These are phyloP conservation scores for Pyrenochaeta sp. DNA, from an alignment of 2,329 filamentous ascomycete genomes.

Conservation along the genomic window DNA sequence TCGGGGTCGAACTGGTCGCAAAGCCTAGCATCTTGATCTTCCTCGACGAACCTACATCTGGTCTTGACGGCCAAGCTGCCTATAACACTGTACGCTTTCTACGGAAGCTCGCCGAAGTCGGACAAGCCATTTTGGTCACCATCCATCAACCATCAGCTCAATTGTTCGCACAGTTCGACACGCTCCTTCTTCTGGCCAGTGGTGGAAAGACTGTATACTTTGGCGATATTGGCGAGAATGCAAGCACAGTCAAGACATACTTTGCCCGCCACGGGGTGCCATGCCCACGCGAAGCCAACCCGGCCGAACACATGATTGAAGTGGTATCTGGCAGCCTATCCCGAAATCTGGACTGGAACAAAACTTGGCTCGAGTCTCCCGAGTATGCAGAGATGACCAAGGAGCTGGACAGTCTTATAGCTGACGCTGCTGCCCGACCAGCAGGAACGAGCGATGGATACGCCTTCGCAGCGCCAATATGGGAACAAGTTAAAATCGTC, in stretches of 20 bases:
- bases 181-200: conserved; percentile 75
- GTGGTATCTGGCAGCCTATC: conserved; percentile 59
- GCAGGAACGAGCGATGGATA: conserved; percentile 37
- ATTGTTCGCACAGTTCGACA: conserved; percentile 83
- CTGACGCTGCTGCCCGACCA: conserved; percentile 48
- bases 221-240: conserved; percentile 78
- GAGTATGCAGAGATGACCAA: conserved; percentile 42
- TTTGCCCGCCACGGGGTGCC: conserved; percentile 61
- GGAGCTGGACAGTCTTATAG: conserved; percentile 50
- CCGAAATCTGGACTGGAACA: conserved; percentile 50
- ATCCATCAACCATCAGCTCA: conserved; percentile 86
- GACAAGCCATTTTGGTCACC: conserved; percentile 84
- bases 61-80: conserved; percentile 73
- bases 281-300: conserved; percentile 59
- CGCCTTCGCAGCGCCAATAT: conserved; percentile 27
- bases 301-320: conserved; percentile 81
- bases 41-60: conserved; percentile 78
- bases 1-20: conserved; percentile 65
- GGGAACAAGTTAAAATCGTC: conserved; percentile 17
- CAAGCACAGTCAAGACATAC: conserved; percentile 67
- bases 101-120: conserved; percentile 74
- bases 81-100: conserved; percentile 78
- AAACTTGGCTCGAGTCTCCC: conserved; percentile 36
- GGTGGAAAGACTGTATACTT: conserved; percentile 86
- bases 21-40: conserved; percentile 73